A percentile compares a stretch with the other conserved stretches of the same genome.
These are phyloP conservation scores for Fraxinus excelsior DNA, from an alignment of 257 asterid genomes.

Conservation along the genomic window DNA sequence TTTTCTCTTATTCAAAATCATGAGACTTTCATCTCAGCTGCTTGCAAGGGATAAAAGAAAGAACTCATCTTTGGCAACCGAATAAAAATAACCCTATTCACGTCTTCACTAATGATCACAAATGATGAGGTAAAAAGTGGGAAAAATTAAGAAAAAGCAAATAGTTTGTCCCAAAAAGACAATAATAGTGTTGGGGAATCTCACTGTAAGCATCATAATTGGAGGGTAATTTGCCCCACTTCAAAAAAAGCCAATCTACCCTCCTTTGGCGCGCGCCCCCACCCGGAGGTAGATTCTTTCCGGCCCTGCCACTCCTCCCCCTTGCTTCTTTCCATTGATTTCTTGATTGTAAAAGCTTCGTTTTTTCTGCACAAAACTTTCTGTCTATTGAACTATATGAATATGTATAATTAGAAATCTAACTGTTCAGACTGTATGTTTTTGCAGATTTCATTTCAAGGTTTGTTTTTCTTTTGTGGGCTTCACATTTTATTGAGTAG, in stretches of 20 bases:
- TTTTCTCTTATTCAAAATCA: too few species aligned
- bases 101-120: conserved; percentile 12
- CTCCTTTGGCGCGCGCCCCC: conserved; percentile 8
- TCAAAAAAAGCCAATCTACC: conserved; percentile 1
- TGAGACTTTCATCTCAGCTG: too few species aligned
- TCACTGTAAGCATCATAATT: conserved; percentile 32
- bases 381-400: not conserved
- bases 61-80: too few species aligned
- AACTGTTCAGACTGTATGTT: conserved; percentile 11
- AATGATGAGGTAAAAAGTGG: conserved; percentile 17
- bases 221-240: conserved; percentile 37
- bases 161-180: conserved; percentile 19
- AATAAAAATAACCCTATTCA: too few species aligned
- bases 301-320: conserved; percentile 60
- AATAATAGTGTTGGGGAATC: conserved; percentile 42
- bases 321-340: conserved; percentile 45
- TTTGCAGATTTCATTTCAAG: conserved; percentile 31
- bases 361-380: not conserved
- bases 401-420: conserved; percentile 3
- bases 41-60: too few species aligned
- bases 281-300: conserved; percentile 54
- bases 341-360: conserved; percentile 4
- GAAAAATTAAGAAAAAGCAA: not conserved
- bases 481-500: not conserved
- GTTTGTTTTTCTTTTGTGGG: conserved; percentile 25